Percentiles rank a stretch among this genome's conserved stretches.
Evolutionary conservation across 768 basidiomycete species (phyloP).

Genomic region (Tubosaeta brunneosetosa): DNA sequence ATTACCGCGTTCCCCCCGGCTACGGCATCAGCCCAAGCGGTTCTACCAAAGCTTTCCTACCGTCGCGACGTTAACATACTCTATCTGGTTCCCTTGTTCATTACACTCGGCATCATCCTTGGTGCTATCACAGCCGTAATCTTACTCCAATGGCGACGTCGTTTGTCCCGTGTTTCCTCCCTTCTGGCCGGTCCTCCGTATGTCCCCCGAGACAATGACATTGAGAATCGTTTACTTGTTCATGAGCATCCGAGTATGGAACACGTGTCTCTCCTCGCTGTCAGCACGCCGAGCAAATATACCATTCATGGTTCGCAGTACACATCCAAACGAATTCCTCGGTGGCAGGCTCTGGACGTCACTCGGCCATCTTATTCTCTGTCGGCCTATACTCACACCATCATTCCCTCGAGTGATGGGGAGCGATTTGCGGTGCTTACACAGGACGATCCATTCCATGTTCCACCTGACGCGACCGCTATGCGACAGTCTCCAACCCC

Average conservation of each 20-base stretch:
- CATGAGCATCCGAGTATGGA: conserved; percentile 24
- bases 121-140: conserved; percentile 13
- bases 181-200: conserved; percentile 26
- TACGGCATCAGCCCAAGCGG: conserved; percentile 9
- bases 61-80: conserved; percentile 22
- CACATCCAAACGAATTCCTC: conserved; percentile 8
- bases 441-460: conserved; percentile 23
- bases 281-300: conserved; percentile 26
- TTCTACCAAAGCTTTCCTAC: conserved; percentile 17
- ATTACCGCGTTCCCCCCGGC: conserved; percentile 33
- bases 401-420: conserved; percentile 21
- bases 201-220: conserved; percentile 15
- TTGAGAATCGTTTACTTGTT: conserved; percentile 12
- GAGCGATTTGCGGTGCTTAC: conserved; percentile 21
- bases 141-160: conserved; percentile 11
- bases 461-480: neutral
- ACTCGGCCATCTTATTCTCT: conserved; percentile 2
- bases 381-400: conserved; percentile 7
- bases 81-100: conserved; percentile 26
- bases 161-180: conserved; percentile 13
- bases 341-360: conserved; percentile 5
- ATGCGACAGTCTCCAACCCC: neutral
- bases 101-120: conserved; percentile 22
- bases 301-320: conserved; percentile 29
- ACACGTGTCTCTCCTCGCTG: conserved; percentile 21